Conservation (phyloP, 257 asterid genomes). For the Gentiana macrophylla region DNA sequence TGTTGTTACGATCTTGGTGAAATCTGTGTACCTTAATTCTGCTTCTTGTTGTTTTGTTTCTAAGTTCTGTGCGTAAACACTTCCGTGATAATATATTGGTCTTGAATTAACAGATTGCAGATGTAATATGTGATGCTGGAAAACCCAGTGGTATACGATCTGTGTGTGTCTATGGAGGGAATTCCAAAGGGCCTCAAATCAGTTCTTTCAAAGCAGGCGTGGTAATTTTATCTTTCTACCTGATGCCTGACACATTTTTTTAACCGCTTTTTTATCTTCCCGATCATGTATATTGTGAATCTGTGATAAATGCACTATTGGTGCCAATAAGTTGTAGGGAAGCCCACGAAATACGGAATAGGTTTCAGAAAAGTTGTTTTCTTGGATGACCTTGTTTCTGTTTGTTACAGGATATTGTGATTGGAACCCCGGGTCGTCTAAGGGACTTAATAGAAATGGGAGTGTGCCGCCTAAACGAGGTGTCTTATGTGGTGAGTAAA, state of each 20-base stretch:
- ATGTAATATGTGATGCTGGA: slow-evolving; percentile 89
- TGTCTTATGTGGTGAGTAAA: slow-evolving; percentile 80
- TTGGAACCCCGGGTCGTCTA: slow-evolving; percentile 97
- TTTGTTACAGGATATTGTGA: slow-evolving; percentile 70
- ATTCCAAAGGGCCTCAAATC: slow-evolving; percentile 85
- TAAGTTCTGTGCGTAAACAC: no score
- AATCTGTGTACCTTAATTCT: background rate
- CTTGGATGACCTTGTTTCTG: slow-evolving; percentile 8
- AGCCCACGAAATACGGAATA: no score
- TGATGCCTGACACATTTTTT: slow-evolving; percentile 1
- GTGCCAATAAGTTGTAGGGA: no score
- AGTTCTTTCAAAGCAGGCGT: slow-evolving; percentile 83
- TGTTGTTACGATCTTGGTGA: no score
- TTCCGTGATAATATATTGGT: background rate
- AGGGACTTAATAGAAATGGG: slow-evolving; percentile 91
- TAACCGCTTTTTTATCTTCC: no score
- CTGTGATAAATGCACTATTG: no score
- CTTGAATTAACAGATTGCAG: slow-evolving; percentile 49
- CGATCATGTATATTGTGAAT: no score
- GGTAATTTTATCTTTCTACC: slow-evolving; percentile 35
- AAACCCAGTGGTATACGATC: slow-evolving; percentile 64
- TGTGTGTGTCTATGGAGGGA: slow-evolving; percentile 89
- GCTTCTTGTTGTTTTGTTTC: background rate
- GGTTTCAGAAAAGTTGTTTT: no score
- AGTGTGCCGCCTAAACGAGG: slow-evolving; percentile 61